Evolutionary conservation across 148 eudicot species (phyloP), one percentile per base, ranked within the genome.

Genomic region (Talinum fruticosum): DNA sequence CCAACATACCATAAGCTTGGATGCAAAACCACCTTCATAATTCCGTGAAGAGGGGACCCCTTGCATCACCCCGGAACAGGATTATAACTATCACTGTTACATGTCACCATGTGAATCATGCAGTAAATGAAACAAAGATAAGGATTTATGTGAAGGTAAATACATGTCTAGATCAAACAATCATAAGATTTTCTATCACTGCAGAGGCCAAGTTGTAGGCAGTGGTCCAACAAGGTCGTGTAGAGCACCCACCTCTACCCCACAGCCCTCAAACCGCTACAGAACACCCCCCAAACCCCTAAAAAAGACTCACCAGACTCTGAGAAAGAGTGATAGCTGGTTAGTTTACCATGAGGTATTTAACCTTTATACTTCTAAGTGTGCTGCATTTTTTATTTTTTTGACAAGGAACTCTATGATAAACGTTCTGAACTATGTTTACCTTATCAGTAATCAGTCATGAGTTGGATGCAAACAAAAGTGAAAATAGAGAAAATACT

Each of bases 1-100:
- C 34, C 35, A 26, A 76, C 87, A 75, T 88, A 92, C 98, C 99
- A 95, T 95, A 53, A 95, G 89, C 85, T 88, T 92, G 45, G 96
- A 86, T 37, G 99, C 88, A 84, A 92, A 95, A 18, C 99, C 99
- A 37, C 94, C 94, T 59, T 85, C 87, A 80, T 89, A 95, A 73
- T 95, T 85, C 81, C 86, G 84, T 47, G 99, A 91, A 59, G 99
- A 88, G 44, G 99, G 99, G 65, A 91, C 97, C 59, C 94, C 96
- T 49, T 91, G 89, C 97, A 95, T 92, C 84, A 95, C 89, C 78
- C 99, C 32, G 99, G 97, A 41, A 95, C 99, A 59, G 99, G 99
- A 82, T 91, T 91, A 76, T 95, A 92, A 73, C 81, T 87, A 73
- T 95, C 99, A 78, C 99, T 95, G 90, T 66, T 76, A 78, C 36